These are phyloP conservation scores for Leptodontidium sp. DNA, from an alignment of 2,329 filamentous ascomycete species.

Conservation along the genomic window DNA sequence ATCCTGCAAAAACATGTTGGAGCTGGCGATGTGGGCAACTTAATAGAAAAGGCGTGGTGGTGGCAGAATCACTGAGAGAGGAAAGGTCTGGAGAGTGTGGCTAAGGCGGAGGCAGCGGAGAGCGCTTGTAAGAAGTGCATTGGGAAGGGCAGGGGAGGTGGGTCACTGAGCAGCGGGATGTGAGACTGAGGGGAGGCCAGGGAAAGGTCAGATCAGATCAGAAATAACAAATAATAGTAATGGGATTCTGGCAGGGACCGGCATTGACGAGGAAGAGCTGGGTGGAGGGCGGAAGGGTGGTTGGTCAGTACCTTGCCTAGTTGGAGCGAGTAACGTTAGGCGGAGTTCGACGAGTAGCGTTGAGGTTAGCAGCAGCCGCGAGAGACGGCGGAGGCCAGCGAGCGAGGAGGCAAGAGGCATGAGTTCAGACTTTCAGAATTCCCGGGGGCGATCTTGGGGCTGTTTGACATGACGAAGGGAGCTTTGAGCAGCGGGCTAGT, in stretches of 20 bases:
- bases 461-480: slow-evolving; percentile 21
- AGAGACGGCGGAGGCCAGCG: neutral
- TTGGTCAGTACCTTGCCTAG: neutral
- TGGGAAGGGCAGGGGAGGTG: slow-evolving; percentile 21
- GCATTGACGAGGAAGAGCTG: slow-evolving; percentile 2
- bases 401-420: neutral
- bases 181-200: slow-evolving; percentile 9
- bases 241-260: slow-evolving; percentile 5
- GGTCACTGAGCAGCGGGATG: slow-evolving; percentile 21
- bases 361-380: slow-evolving; percentile 10
- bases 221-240: neutral
- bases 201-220: neutral
- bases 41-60: slow-evolving; percentile 40
- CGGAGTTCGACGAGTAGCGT: slow-evolving; percentile 10
- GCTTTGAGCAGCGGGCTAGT: neutral
- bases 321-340: slow-evolving; percentile 7
- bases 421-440: neutral
- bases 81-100: slow-evolving; percentile 27
- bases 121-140: slow-evolving; percentile 26
- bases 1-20: slow-evolving; percentile 35
- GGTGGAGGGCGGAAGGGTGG: neutral
- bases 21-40: slow-evolving; percentile 42
- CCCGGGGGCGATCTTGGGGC: slow-evolving; percentile 19
- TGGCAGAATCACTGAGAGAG: slow-evolving; percentile 39
- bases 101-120: slow-evolving; percentile 31